Base-by-base conservation (phyloP, 2,329 filamentous ascomycete genomes). In the Talaromyces rugulosus region DNA sequence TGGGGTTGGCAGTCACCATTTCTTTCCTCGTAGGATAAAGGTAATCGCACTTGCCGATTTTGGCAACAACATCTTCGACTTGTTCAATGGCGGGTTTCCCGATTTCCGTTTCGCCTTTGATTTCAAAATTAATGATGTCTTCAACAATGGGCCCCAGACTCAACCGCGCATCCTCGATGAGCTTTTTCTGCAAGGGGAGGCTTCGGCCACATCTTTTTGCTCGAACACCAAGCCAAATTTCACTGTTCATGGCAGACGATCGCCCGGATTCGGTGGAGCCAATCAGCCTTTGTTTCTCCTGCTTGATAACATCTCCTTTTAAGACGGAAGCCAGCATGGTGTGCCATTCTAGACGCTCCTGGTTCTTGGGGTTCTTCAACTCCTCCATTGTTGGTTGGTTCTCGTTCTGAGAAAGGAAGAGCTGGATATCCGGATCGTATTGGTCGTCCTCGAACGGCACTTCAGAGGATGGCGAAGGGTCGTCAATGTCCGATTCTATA, bases 281-380 rank as follows among this genome's bases (percentile, higher is more conserved):
- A 67, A 96, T 95, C 70, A 99, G 77, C 52, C 95, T 87, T 76
- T 96, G 96, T 82, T 99, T 99, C 79, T 99, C 95, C 76, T 99
- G 95, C 70, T 92, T 91, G 62, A 99, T 94, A 8, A 99, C 95
- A 74, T 99, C 95, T 66, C 95, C 95, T 0, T 93, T 97, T 67
- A 99, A 80, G 4, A 99, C 95, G 14, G 94, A 96, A 63, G 94
- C 91, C 61, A 99, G 80, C 95, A 99, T 99, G 3, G 92, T 92
- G 77, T 99, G 93, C 95, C 95, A 99, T 77, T 99, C 95, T 28
- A 99, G 81, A 52, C 94, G 84, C 76, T 98, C 95, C 64, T 93
- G 85, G 71, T 93, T 97, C 65, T 88, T 87, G 0, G 92, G 90
- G 69, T 97, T 90, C 75, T 90, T 89, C 58, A 98, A 77, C 74